A percentile compares a stretch with the other conserved stretches of the same genome.
Conservation (phyloP, 768 basidiomycete genomes). For the Lactarius sp. region DNA sequence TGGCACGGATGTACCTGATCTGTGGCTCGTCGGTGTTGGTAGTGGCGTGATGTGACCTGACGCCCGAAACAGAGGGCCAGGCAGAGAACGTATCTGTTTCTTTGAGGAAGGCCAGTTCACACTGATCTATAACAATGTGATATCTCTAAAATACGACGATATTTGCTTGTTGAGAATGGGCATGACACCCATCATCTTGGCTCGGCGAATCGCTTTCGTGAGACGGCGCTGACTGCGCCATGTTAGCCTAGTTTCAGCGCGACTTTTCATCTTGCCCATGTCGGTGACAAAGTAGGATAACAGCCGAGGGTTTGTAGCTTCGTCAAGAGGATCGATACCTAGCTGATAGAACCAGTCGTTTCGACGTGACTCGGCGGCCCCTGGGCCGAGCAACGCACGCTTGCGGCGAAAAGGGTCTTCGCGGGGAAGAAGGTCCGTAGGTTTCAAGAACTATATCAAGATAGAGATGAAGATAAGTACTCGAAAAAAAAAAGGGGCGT, state of each 20-base stretch:
- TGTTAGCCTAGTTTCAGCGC: constrained; percentile 67
- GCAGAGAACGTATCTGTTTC: neutral
- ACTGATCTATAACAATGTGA: neutral
- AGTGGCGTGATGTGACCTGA: constrained; percentile 2
- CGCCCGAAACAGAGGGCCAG: neutral
- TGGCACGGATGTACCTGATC: constrained; percentile 5
- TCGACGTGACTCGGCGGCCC: constrained; percentile 46
- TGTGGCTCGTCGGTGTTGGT: neutral
- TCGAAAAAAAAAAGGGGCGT: constrained; percentile 6
- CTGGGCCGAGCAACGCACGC: constrained; percentile 50
- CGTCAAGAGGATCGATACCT: constrained; percentile 66
- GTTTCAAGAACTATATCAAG: constrained; percentile 42
- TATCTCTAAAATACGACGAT: constrained; percentile 1
- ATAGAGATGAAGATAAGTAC: constrained; percentile 7
- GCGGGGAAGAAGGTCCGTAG: constrained; percentile 41
- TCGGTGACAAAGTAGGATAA: constrained; percentile 57
- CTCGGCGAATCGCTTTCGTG: constrained; percentile 80
- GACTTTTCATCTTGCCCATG: constrained; percentile 77
- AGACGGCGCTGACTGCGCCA: constrained; percentile 72
- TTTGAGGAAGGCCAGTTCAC: neutral
- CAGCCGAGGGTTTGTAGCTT: constrained; percentile 56
- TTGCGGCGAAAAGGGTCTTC: constrained; percentile 22
- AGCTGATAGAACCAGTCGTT: constrained; percentile 69
- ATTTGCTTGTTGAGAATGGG: constrained; percentile 36
- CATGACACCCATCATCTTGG: constrained; percentile 88